These are phyloP conservation scores for Colletotrichum sp. DNA, from an alignment of 2,329 filamentous ascomycete genomes.

Conservation along the genomic window DNA sequence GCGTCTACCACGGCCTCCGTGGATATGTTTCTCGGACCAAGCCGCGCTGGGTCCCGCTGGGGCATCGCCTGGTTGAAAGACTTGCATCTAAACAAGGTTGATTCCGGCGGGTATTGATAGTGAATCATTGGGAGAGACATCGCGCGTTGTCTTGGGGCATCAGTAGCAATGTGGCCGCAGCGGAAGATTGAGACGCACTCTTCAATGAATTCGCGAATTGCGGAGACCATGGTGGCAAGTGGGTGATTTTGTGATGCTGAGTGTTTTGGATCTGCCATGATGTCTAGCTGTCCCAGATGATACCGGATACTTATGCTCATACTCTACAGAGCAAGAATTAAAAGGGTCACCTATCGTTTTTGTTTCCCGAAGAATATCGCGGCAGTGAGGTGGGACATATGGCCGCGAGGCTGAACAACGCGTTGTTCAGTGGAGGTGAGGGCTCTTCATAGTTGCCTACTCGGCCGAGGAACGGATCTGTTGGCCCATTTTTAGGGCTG, in stretches of 20 bases:
- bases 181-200: background rate
- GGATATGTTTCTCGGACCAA: background rate
- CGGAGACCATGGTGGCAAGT: background rate
- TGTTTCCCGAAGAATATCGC: background rate
- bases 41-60: background rate
- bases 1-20: background rate
- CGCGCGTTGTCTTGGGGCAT: background rate
- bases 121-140: background rate
- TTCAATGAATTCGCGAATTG: background rate
- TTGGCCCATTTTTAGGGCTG: background rate
- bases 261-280: background rate
- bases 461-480: background rate
- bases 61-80: background rate
- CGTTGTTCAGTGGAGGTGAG: background rate
- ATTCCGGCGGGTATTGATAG: background rate
- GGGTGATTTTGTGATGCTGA: background rate
- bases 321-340: background rate
- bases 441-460: background rate
- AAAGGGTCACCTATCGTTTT: background rate
- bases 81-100: background rate
- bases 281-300: fast-evolving
- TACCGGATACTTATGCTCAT: background rate
- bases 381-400: background rate
- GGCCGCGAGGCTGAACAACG: background rate
- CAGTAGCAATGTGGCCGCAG: background rate